Evolutionary conservation across 768 basidiomycete genomes (phyloP).

Genomic region (Mycena maculata): DNA sequence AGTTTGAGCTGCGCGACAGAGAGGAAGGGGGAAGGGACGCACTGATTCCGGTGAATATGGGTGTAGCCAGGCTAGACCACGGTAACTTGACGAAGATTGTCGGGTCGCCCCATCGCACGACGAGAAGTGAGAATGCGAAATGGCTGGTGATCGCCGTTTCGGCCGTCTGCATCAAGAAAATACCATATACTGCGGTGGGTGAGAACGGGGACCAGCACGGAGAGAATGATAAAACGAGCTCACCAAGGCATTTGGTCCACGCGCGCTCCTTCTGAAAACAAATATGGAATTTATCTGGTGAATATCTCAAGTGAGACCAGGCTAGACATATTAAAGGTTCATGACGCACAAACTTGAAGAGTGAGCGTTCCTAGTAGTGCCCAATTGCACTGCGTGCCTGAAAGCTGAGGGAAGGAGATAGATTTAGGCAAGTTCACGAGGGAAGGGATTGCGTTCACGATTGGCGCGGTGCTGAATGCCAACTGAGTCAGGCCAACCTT

Average conservation of each 20-base stretch:
- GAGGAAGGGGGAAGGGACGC: neutral
- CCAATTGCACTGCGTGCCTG: slow-evolving; percentile 20
- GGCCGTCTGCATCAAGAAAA: slow-evolving; percentile 34
- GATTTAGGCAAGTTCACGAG: too few species aligned
- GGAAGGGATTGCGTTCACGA: too few species aligned
- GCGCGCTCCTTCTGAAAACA: slow-evolving; percentile 13
- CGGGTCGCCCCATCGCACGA: slow-evolving; percentile 35
- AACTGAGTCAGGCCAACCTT: too few species aligned
- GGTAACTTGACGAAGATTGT: slow-evolving; percentile 27
- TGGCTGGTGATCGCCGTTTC: slow-evolving; percentile 38
- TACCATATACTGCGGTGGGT: slow-evolving; percentile 10
- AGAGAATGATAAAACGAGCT: neutral
- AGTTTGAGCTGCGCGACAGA: neutral
- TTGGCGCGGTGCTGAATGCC: too few species aligned
- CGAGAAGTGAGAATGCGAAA: slow-evolving; percentile 34
- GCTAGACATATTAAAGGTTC: neutral
- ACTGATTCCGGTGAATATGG: slow-evolving; percentile 38
- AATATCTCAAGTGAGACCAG: too few species aligned
- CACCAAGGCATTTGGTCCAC: slow-evolving; percentile 15
- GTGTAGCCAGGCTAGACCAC: slow-evolving; percentile 33
- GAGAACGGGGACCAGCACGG: neutral
- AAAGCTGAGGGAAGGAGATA: slow-evolving; percentile 8
- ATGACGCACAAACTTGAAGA: slow-evolving; percentile 15
- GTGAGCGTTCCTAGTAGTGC: slow-evolving; percentile 12
- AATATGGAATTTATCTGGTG: slow-evolving; percentile 14